These are phyloP conservation scores for Binderoboletus segoi DNA, from an alignment of 1,284 basidiomycete genomes.

Conservation along the genomic window DNA sequence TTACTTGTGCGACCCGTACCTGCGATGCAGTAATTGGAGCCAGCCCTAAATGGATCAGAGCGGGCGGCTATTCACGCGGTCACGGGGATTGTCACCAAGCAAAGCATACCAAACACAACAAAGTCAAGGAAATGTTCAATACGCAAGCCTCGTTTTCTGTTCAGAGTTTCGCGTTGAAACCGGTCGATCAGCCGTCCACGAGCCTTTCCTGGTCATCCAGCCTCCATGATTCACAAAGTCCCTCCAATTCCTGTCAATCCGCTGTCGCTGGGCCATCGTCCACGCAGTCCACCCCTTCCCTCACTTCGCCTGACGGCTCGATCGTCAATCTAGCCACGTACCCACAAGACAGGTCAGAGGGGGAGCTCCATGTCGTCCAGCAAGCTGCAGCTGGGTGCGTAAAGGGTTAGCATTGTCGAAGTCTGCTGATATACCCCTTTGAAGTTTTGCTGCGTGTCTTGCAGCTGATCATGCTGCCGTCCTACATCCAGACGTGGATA, in stretches of 20 bases:
- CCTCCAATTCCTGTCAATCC: constrained; percentile 24
- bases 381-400: constrained; percentile 53
- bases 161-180: constrained; percentile 32
- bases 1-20: constrained; percentile 25
- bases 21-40: constrained; percentile 15
- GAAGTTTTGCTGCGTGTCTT: constrained; percentile 59
- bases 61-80: constrained; percentile 38
- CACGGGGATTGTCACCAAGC: constrained; percentile 44
- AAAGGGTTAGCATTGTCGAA: background rate
- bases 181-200: constrained; percentile 8
- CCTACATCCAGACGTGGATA: constrained; percentile 64
- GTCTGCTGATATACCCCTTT: constrained; percentile 20
- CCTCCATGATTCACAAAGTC: constrained; percentile 13
- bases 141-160: constrained; percentile 42
- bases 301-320: constrained; percentile 6
- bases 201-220: constrained; percentile 5
- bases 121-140: constrained; percentile 62
- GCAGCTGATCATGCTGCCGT: constrained; percentile 61
- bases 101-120: constrained; percentile 56
- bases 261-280: constrained; percentile 39
- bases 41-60: constrained; percentile 40
- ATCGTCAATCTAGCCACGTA: constrained; percentile 9
- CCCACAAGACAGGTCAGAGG: constrained; percentile 31
- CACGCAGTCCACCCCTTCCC: constrained; percentile 11
- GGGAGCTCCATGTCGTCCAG: constrained; percentile 42